A percentile compares a stretch with the other conserved stretches of the same genome.
phyloP scores from a whole-genome alignment of 2,329 filamentous ascomycete species.

The Onygenales sp. region DNA sequence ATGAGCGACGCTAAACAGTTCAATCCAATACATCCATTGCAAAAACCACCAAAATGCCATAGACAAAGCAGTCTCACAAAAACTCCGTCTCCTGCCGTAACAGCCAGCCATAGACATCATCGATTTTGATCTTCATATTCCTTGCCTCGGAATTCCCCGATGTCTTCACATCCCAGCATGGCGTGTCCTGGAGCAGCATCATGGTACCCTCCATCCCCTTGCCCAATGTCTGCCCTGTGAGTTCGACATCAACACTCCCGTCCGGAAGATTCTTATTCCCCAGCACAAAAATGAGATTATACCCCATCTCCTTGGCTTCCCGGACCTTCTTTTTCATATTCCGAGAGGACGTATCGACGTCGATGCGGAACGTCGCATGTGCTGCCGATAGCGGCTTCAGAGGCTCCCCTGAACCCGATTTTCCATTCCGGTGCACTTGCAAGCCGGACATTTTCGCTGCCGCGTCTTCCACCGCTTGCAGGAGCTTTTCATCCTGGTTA shows the following conservation, averaged over 20 bases:
- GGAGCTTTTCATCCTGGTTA: slow-evolving; percentile 42
- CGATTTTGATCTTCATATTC: slow-evolving; percentile 24
- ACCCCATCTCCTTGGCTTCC: slow-evolving; percentile 62
- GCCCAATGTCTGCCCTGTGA: slow-evolving; percentile 34
- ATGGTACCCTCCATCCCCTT: slow-evolving; percentile 23
- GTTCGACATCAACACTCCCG: slow-evolving; percentile 42
- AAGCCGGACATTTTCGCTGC: slow-evolving; percentile 42
- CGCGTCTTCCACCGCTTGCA: slow-evolving; percentile 41
- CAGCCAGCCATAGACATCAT: slow-evolving; percentile 28
- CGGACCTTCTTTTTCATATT: slow-evolving; percentile 60
- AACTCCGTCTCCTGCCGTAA: slow-evolving; percentile 29
- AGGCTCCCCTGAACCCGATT: slow-evolving; percentile 10
- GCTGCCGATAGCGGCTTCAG: slow-evolving; percentile 36
- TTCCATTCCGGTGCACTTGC: neutral
- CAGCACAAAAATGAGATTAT: slow-evolving; percentile 64
- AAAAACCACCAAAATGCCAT: neutral
- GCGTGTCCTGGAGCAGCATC: slow-evolving; percentile 17
- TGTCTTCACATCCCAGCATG: slow-evolving; percentile 9
- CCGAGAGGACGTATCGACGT: slow-evolving; percentile 57
- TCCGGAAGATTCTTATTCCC: slow-evolving; percentile 56
- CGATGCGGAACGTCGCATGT: slow-evolving; percentile 57
- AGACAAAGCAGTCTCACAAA: slow-evolving; percentile 14
- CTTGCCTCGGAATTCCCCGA: neutral
- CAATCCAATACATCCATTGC: neutral
- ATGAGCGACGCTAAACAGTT: neutral